Evolutionary conservation across 192 early-diverging fungal species (phyloP), one percentile per base, ranked within the genome.

Genomic region (Geranomyces variabilis): DNA sequence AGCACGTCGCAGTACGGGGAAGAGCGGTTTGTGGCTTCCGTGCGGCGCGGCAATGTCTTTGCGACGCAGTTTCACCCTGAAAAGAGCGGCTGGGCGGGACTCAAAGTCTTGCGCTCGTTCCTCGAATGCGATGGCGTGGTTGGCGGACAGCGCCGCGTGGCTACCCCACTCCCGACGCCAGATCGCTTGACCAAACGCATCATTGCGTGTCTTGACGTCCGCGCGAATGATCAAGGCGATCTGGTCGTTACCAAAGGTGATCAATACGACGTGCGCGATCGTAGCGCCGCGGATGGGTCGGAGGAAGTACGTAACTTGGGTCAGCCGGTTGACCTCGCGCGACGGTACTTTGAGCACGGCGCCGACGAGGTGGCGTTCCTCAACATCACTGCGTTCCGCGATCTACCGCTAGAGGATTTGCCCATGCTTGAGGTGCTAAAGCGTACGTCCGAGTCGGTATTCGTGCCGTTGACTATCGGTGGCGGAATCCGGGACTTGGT

Each of bases 61-160:
- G 92, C 93, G 31, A 98, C 96, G 6, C 98, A 99, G 80, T 99
- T 99, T 82, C 98, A 99, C 74, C 98, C 98, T 8, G 98, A 99
- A 78, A 99, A 99, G 82, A 92, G 90, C 55, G 98, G 98, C 3
- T 84, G 80, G 30, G 92, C 96, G 1, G 98, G 98, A 17, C 74
- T 98, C 30, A 86, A 83, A 36, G 78, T 96, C 26, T 81, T 99
- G 15, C 80, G 84, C 57, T 85, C 93, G 1, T 98, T 98, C 76
- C 86, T 98, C 64, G 69, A 81, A 36, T 78, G 80, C 49, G 74
- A 77, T 60, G 19, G 17, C 12, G 19, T 58, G 29, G 31, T 33
- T 17, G 29, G 29, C 29, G 15, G 28, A 5, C 15, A 28, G 29
- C 58, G 58, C 5, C 58, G 58, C 8, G 4, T 60, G 58, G 5